Conservation (phyloP, 2,329 filamentous ascomycete species). For the Apiospora rasikravindrae region DNA sequence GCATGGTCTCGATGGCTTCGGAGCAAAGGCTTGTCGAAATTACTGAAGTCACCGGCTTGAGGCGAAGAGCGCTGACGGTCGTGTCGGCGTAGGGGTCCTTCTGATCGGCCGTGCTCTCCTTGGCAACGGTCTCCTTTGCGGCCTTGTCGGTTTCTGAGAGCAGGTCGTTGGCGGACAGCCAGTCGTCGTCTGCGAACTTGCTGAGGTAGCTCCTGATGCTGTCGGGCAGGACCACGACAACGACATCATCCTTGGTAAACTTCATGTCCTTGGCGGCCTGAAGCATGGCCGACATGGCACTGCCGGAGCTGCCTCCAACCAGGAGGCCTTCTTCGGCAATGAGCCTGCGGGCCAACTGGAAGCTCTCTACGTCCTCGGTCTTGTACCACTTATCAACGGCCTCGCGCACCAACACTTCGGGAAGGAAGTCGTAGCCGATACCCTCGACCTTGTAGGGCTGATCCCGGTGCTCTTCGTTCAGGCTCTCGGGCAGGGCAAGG, state of each 20-base stretch:
- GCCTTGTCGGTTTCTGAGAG: slow-evolving; percentile 61
- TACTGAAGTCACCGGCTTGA: slow-evolving; percentile 94
- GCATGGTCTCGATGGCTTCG: slow-evolving; percentile 96
- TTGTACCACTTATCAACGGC: slow-evolving; percentile 96
- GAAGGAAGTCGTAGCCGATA: slow-evolving; percentile 98
- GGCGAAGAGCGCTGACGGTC: slow-evolving; percentile 80
- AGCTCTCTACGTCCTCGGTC: slow-evolving; percentile 91
- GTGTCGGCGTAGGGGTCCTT: slow-evolving; percentile 76
- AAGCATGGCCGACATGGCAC: slow-evolving; percentile 83
- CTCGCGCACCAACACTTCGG: slow-evolving; percentile 84
- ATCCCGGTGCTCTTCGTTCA: slow-evolving; percentile 83
- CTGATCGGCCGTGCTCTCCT: slow-evolving; percentile 42
- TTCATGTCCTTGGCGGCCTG: slow-evolving; percentile 76
- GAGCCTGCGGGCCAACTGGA: slow-evolving; percentile 84
- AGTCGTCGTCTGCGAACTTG: slow-evolving; percentile 99
- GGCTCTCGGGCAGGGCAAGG: slow-evolving; percentile 76
- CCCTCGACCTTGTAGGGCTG: slow-evolving; percentile 97
- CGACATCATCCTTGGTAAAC: slow-evolving; percentile 82
- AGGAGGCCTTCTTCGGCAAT: slow-evolving; percentile 95
- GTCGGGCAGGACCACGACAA: slow-evolving; percentile 92
- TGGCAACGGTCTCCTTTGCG: slow-evolving; percentile 53
- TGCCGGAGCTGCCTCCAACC: slow-evolving; percentile 92
- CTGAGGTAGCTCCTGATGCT: slow-evolving; percentile 97
- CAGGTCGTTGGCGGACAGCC: slow-evolving; percentile 95
- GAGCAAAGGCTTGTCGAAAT: slow-evolving; percentile 73